Evolutionary conservation across 805 yeast species (phyloP).

Genomic region (Yarrowia sp.): DNA sequence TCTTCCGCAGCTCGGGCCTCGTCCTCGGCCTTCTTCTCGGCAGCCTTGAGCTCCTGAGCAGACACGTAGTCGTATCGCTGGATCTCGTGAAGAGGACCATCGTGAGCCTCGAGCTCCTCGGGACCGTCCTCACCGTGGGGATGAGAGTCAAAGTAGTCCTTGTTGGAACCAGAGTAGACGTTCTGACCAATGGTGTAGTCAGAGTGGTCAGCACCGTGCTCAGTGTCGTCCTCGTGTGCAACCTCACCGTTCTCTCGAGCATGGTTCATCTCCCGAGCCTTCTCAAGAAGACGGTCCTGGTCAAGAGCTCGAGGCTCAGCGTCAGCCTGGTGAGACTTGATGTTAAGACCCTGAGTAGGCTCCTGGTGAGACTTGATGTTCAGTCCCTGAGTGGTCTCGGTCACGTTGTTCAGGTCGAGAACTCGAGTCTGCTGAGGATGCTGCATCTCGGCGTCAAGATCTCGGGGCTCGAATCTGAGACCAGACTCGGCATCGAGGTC

Average conservation of each 20-base stretch:
- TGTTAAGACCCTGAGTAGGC: background rate
- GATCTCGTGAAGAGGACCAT: constrained; percentile 25
- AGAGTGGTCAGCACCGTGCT: background rate
- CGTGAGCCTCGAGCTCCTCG: background rate
- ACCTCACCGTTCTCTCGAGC: background rate
- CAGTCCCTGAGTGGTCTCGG: background rate
- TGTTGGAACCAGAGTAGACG: constrained; percentile 8
- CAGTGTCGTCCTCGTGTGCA: background rate
- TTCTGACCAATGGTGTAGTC: constrained; percentile 1
- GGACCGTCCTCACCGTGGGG: constrained; percentile 25
- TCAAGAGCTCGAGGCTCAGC: background rate
- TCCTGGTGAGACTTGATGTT: background rate
- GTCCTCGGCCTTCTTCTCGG: constrained; percentile 2
- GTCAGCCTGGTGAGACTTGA: background rate
- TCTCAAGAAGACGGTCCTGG: constrained; percentile 1
- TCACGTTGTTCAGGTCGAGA: background rate
- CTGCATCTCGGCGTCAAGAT: constrained; percentile 1
- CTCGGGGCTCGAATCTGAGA: background rate
- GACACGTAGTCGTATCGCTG: constrained; percentile 32
- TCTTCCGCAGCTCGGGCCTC: constrained; percentile 5
- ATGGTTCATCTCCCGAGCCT: background rate
- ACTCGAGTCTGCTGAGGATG: no score
- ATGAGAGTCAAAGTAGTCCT: constrained; percentile 31
- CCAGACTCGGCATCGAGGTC: background rate
- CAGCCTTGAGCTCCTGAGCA: constrained; percentile 22